phyloP scores from a whole-genome alignment of 192 early-diverging fungal genomes.

The Rhizophagus prolifer region DNA sequence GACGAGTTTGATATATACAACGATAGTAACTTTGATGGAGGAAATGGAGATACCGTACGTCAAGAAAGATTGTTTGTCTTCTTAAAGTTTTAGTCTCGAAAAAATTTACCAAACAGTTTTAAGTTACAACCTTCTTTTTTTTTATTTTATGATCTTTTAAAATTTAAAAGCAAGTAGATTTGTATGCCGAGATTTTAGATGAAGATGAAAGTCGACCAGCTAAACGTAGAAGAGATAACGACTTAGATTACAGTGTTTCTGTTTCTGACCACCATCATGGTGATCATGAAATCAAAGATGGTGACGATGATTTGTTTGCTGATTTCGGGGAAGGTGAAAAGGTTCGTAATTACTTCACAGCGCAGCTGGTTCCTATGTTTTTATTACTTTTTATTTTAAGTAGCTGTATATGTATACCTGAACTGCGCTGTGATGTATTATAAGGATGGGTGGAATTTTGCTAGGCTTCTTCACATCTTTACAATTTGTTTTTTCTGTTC shows the following conservation, averaged over 20 bases:
- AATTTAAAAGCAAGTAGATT: constrained; percentile 34
- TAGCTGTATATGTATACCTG: constrained; percentile 8
- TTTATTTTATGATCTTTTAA: not conserved
- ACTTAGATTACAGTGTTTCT: not conserved
- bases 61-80: not conserved
- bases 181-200: constrained; percentile 41
- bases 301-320: constrained; percentile 41
- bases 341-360: constrained; percentile 33
- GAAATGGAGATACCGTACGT: constrained; percentile 18
- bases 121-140: not conserved
- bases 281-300: constrained; percentile 18
- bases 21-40: constrained; percentile 19
- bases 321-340: constrained; percentile 43
- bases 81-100: not conserved
- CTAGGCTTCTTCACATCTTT: not conserved
- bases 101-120: not conserved
- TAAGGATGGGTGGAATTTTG: constrained; percentile 11
- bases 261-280: not conserved
- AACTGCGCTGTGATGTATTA: constrained; percentile 16
- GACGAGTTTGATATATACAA: constrained; percentile 26
- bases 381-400: constrained; percentile 14
- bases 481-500: not conserved
- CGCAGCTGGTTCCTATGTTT: constrained; percentile 13
- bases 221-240: constrained; percentile 28
- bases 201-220: constrained; percentile 31